Evolutionary conservation across 208 protist genomes (phyloP).

Genomic region (Phytomonas sp.): DNA sequence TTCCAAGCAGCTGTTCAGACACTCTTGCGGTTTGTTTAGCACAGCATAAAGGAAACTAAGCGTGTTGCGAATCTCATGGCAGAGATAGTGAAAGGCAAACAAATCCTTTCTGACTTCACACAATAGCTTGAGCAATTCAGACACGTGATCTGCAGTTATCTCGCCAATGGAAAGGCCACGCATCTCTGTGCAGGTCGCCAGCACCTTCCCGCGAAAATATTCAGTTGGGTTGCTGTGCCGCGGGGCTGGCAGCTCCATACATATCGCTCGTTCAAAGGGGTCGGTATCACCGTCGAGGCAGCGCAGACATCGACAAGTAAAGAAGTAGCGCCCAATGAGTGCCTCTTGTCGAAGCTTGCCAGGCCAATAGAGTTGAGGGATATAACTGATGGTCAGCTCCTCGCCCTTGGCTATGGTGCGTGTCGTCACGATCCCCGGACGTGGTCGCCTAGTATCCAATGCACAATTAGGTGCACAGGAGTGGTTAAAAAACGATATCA

Average conservation of each 20-base stretch:
- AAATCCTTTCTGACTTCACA: slow-evolving; percentile 33
- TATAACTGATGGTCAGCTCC: slow-evolving; percentile 79
- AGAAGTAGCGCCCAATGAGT: slow-evolving; percentile 59
- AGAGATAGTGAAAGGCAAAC: slow-evolving; percentile 77
- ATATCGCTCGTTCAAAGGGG: slow-evolving; percentile 46
- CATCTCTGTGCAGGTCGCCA: slow-evolving; percentile 33
- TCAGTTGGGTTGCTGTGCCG: slow-evolving; percentile 18
- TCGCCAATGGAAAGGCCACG: slow-evolving; percentile 31
- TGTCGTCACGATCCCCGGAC: slow-evolving; percentile 48
- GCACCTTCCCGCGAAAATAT: slow-evolving; percentile 40
- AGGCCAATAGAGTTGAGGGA: slow-evolving; percentile 86
- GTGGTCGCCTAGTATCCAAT: slow-evolving; percentile 23
- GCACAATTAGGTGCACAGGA: slow-evolving; percentile 78
- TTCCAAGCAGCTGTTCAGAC: slow-evolving; percentile 41
- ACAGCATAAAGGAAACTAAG: slow-evolving; percentile 80
- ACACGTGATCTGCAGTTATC: slow-evolving; percentile 23
- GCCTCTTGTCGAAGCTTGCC: slow-evolving; percentile 41
- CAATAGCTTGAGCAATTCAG: slow-evolving; percentile 31
- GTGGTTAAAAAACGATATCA: slow-evolving; percentile 80
- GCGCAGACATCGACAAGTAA: slow-evolving; percentile 64
- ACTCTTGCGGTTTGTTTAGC: slow-evolving; percentile 25
- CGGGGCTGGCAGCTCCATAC: slow-evolving; percentile 23
- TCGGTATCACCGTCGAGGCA: slow-evolving; percentile 28
- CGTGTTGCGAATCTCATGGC: slow-evolving; percentile 76
- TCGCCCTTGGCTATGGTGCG: slow-evolving; percentile 42